Percentiles rank a stretch among this genome's conserved stretches.
These are phyloP conservation scores for Suillus cothurnatus DNA, from an alignment of 768 basidiomycete genomes.

Conservation along the genomic window DNA sequence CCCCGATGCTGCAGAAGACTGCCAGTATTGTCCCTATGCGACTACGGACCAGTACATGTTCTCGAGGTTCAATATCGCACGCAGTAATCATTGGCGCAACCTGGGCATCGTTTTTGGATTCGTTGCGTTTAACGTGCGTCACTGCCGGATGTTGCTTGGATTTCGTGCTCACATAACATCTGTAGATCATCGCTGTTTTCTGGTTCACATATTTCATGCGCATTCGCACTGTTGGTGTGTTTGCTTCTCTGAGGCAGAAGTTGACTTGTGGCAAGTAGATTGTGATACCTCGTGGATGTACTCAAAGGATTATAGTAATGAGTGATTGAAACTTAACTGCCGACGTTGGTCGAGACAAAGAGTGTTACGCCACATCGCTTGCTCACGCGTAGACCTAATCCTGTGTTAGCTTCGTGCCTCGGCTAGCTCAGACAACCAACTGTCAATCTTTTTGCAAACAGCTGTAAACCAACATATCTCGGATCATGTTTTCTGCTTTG, in stretches of 20 bases:
- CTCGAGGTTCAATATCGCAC: constrained; percentile 58
- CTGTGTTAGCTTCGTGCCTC: too few species aligned
- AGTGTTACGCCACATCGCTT: too few species aligned
- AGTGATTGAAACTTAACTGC: too few species aligned
- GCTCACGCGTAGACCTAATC: too few species aligned
- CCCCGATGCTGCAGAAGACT: constrained; percentile 54
- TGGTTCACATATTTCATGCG: background rate
- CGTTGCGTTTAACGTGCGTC: constrained; percentile 46
- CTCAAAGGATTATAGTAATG: background rate
- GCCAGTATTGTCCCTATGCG: constrained; percentile 73
- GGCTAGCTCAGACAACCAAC: too few species aligned
- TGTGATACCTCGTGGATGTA: background rate
- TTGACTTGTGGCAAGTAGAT: background rate
- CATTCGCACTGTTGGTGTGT: background rate
- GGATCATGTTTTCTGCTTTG: too few species aligned
- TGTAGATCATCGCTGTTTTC: background rate
- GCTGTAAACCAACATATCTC: too few species aligned
- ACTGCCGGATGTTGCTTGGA: background rate
- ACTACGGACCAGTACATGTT: constrained; percentile 55
- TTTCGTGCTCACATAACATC: background rate
- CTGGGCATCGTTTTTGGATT: constrained; percentile 48
- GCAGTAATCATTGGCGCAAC: constrained; percentile 49
- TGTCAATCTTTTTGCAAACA: too few species aligned
- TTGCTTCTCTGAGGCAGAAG: background rate
- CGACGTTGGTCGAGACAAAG: too few species aligned